These are phyloP conservation scores for Eucalyptus regnans DNA, from an alignment of 345 rosid genomes.

Conservation along the genomic window DNA sequence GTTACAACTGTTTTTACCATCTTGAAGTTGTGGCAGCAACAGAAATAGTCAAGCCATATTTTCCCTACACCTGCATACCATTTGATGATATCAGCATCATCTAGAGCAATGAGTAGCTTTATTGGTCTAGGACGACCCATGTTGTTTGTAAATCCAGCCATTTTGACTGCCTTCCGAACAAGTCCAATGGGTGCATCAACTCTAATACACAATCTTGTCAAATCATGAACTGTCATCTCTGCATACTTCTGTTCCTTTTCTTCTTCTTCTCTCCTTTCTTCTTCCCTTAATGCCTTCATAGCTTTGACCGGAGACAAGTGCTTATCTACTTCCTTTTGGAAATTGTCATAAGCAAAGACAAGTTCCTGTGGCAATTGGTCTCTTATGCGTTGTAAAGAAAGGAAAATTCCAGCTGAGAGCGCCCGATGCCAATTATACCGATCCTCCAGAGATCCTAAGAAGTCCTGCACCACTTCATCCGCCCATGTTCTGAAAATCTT, in stretches of 20 bases:
- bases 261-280: constrained; percentile 47
- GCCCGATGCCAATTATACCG: constrained; percentile 68
- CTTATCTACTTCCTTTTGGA: constrained; percentile 71
- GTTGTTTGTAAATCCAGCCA: constrained; percentile 76
- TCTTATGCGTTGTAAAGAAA: constrained; percentile 61
- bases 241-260: constrained; percentile 62
- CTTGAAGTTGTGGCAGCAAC: constrained; percentile 87
- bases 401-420: constrained; percentile 78
- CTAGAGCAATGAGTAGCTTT: constrained; percentile 45
- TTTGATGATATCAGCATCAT: constrained; percentile 81
- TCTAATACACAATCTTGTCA: constrained; percentile 69
- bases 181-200: constrained; percentile 75
- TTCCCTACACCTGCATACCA: constrained; percentile 93
- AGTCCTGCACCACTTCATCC: constrained; percentile 62
- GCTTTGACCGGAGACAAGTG: constrained; percentile 55
- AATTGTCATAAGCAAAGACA: constrained; percentile 66
- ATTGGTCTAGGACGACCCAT: constrained; percentile 95
- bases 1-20: constrained; percentile 67
- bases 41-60: constrained; percentile 89
- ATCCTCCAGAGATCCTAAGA: constrained; percentile 70
- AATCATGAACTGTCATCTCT: constrained; percentile 55
- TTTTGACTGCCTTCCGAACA: constrained; percentile 69
- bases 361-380: constrained; percentile 69
- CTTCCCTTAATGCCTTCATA: constrained; percentile 50
- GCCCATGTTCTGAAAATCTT: constrained; percentile 64